These are phyloP conservation scores for Rhododendron simsii DNA, from an alignment of 148 eudicot genomes.

Conservation along the genomic window DNA sequence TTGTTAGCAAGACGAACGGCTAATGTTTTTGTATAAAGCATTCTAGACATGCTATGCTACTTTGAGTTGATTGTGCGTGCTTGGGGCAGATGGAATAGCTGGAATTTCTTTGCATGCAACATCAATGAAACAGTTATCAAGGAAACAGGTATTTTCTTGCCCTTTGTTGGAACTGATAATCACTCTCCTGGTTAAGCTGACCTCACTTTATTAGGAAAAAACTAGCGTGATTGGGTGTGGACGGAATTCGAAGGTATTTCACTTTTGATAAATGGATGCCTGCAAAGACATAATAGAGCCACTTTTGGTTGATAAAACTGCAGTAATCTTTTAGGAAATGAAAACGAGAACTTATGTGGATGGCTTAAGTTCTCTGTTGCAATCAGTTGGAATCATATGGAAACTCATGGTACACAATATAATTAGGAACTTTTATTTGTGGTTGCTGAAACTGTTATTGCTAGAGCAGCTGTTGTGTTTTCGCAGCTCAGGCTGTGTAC, in stretches of 20 bases:
- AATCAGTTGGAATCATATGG: background rate
- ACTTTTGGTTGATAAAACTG: background rate
- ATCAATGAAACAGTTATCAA: conserved; percentile 78
- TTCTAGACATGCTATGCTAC: background rate
- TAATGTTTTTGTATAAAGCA: background rate
- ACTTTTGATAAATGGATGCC: background rate
- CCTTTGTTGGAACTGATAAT: conserved; percentile 1
- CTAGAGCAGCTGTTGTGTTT: background rate
- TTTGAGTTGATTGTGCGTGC: conserved; percentile 14
- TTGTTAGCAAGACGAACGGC: background rate
- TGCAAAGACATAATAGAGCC: background rate
- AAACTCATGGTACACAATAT: background rate
- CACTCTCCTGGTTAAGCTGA: background rate
- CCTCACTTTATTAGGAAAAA: background rate
- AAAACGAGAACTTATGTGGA: background rate
- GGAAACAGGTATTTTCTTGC: conserved; percentile 67
- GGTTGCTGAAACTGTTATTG: background rate
- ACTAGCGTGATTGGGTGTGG: background rate
- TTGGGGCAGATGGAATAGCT: conserved; percentile 88
- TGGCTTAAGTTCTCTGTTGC: background rate
- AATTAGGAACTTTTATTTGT: background rate
- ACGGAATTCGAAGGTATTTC: background rate
- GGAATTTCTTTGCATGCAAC: conserved; percentile 89
- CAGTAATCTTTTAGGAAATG: background rate
- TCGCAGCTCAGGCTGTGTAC: background rate